Evolutionary conservation across 1,139 yeast genomes (phyloP), one percentile per base, ranked within the genome.

Genomic region (Blastobotrys indianensis): DNA sequence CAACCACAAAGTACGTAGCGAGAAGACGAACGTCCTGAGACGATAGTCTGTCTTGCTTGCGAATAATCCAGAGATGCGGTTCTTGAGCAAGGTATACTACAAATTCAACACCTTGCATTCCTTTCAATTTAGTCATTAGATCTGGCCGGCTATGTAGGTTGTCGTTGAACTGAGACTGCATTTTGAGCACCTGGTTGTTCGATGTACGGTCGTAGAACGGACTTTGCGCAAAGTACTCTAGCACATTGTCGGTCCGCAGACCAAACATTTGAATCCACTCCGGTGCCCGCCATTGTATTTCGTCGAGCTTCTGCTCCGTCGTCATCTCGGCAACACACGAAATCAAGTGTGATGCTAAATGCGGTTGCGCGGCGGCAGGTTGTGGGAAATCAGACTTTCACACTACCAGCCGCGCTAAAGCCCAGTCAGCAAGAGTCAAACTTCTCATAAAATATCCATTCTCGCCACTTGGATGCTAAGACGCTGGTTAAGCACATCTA

Each of bases 131-230:
- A 23, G 66, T 61, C 40, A 70, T 69, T 28, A 76, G 59, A 47
- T 67, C 66, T 11, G 51, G 55, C 12, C 63, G 52, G 29, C 56
- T 56, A 41, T 59, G 77, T 48, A 79, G 66, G 59, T 75, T 72
- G 46, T 80, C 85, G 56, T 81, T 85, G 73, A 82, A 47, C 64
- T 90, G 97, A 51, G 84, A 77, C 65, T 92, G 99, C 98, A 92
- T 92, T 67, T 85, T 85, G 36, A 94, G 75, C 32, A 87, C 94
- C 65, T 90, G 97, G 65, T 92, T 92, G 65, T 88, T 92, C 42
- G 97, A 85, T 1, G 95, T 80, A 55, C 97, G 77, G 63, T 92
- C 97, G 63, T 85, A 92, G 66, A 92, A 94, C 2, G 99, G 98
- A 3, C 95, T 85, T 55, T 86, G 85, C 3, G 96, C 73, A 62